phyloP scores from a whole-genome alignment of 441 rosid genomes.

The Codiaeum variegatum region DNA sequence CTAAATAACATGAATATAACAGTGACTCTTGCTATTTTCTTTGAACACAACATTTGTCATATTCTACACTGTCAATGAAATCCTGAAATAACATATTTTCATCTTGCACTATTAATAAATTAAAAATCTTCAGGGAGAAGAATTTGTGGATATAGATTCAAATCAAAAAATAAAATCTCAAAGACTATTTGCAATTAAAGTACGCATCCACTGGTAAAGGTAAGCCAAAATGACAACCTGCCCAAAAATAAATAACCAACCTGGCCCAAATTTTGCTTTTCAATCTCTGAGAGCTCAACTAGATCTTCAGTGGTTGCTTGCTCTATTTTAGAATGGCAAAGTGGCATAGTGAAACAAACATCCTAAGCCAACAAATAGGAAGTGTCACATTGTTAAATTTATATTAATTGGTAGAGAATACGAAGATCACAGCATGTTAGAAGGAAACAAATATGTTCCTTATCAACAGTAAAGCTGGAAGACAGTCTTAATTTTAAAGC shows the following conservation, averaged over 20 bases:
- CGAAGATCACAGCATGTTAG: conserved; percentile 1
- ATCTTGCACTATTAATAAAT: not conserved
- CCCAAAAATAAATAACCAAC: conserved; percentile 39
- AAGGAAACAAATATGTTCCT: not conserved
- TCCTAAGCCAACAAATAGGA: conserved; percentile 40
- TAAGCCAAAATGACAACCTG: conserved; percentile 9
- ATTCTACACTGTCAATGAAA: no score
- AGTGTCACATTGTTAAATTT: conserved; percentile 19
- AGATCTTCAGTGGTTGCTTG: conserved; percentile 77
- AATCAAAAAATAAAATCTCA: not conserved
- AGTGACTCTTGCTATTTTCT: no score
- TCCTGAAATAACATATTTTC: not conserved
- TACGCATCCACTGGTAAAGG: not conserved
- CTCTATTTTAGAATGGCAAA: conserved; percentile 80
- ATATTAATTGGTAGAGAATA: not conserved
- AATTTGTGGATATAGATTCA: not conserved
- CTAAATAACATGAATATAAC: no score
- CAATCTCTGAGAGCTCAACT: conserved; percentile 90
- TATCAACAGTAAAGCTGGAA: conserved; percentile 1
- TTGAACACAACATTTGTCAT: no score
- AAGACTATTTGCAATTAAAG: conserved; percentile 1
- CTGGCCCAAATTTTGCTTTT: conserved; percentile 92
- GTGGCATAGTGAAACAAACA: conserved; percentile 88
- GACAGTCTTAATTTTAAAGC: not conserved
- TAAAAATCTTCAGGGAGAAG: not conserved